Base-by-base conservation (phyloP, 352 stramenopile species). In the Aphanomyces astaci region DNA sequence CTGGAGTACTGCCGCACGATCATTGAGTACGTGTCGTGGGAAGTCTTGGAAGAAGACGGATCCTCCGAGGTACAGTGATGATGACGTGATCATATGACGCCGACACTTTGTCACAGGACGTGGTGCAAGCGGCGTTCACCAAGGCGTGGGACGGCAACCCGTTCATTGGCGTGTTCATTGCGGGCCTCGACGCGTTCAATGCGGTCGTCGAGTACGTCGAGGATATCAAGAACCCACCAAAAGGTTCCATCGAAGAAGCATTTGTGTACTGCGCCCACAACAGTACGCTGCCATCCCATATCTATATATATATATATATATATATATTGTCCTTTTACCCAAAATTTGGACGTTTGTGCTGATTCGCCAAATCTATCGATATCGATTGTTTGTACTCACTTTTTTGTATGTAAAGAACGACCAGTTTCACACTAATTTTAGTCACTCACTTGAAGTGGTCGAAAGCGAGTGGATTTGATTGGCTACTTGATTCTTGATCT, bases 21-120 rank as follows among this genome's bases (percentile, higher is more conserved):
- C 32, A 76, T 94, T 39, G 86, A 94, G 68, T 94, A 94, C 73
- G 84, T 94, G 40, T 92, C 82, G 24, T 94, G 86, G 86, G 86
- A 94, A 67, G 86, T 94, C 54, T 74, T 94, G 24, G 86, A 94
- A 66, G 86, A 94, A 60, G 72, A 80, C 25, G 84, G 82, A 2
- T 92, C 86, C 7, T 91, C 81, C 0, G 84, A 93, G 46, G 59
- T 66, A 66, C 56, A n/a, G 5, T 5, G 27, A 11, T 9, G 17
- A 4, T 4, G n/a, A 45, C 43, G 36, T n/a, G 13, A 27, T 25
- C 17, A n/a, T 54, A 19, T 49, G 28, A 17, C 24, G 7, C 10
- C 28, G 11, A 19, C 51, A 36, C 7, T 11, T 32, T 4, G 5
- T 17, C 49, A 33, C n/a, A 66, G 69, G 77, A 89, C 30, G 72